Evolutionary conservation across 495 filamentous ascomycete species (phyloP).

Genomic region (Evernia prunastri): DNA sequence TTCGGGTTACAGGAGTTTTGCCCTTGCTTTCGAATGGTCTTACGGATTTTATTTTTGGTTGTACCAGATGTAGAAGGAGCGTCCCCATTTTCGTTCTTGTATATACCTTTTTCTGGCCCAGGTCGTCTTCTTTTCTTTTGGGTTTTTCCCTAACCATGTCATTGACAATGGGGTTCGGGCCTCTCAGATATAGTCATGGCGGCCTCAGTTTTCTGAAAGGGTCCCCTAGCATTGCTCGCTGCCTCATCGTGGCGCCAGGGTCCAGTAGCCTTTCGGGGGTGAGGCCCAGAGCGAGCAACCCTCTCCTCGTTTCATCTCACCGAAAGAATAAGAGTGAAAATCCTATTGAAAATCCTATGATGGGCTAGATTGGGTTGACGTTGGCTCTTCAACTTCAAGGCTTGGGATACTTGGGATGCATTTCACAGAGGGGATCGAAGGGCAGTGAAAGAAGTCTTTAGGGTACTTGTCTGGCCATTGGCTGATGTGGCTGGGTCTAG

Average conservation of each 20-base stretch:
- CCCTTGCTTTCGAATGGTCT: too few species aligned
- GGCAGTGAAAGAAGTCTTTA: background rate
- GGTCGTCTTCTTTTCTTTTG: background rate
- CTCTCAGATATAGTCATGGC: background rate
- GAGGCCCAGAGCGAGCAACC: background rate
- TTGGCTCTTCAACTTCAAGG: background rate
- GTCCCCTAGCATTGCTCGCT: background rate
- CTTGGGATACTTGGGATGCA: background rate
- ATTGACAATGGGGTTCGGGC: background rate
- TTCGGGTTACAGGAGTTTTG: too few species aligned
- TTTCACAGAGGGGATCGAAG: background rate
- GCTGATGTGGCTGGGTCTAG: constrained; percentile 8
- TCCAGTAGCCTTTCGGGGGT: background rate
- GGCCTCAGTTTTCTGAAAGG: background rate
- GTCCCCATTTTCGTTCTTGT: background rate
- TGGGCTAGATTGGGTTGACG: background rate
- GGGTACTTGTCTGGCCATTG: background rate
- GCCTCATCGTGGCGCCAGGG: background rate
- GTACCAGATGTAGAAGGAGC: background rate
- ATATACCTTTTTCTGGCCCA: background rate
- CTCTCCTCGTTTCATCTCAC: background rate
- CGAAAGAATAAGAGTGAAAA: background rate
- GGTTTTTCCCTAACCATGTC: background rate
- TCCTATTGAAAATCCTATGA: background rate
- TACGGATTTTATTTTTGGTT: too few species aligned